Conservation (phyloP, 2,329 filamentous ascomycete genomes). For the Colletotrichum sp. region DNA sequence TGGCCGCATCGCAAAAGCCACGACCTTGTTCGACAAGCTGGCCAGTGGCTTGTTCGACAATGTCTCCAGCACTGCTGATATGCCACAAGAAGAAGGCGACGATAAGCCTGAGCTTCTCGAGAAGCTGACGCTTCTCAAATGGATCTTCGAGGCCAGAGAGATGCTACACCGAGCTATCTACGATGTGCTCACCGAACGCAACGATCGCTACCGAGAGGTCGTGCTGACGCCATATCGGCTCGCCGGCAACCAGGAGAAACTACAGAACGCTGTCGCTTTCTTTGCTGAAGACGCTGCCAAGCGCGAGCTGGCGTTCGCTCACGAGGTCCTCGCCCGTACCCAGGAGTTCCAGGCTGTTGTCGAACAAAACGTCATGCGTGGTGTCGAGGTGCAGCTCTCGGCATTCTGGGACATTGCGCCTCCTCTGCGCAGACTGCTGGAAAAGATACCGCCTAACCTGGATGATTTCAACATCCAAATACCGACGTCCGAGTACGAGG, state of each 20-base stretch:
- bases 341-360: slow-evolving; percentile 80
- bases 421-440: slow-evolving; percentile 75
- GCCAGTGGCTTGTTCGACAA: slow-evolving; percentile 75
- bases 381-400: slow-evolving; percentile 88
- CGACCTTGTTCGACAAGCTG: slow-evolving; percentile 78
- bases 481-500: slow-evolving; percentile 77
- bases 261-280: slow-evolving; percentile 79
- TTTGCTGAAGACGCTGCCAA: slow-evolving; percentile 80
- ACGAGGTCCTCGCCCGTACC: slow-evolving; percentile 74
- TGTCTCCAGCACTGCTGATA: slow-evolving; percentile 69
- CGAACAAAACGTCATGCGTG: slow-evolving; percentile 83
- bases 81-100: slow-evolving; percentile 93
- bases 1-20: slow-evolving; percentile 75
- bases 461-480: slow-evolving; percentile 75
- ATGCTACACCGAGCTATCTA: slow-evolving; percentile 84
- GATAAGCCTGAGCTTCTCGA: slow-evolving; percentile 93
- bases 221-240: slow-evolving; percentile 81
- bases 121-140: slow-evolving; percentile 92
- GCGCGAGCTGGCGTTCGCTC: slow-evolving; percentile 73
- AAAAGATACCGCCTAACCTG: slow-evolving; percentile 73
- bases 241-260: slow-evolving; percentile 78
- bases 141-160: slow-evolving; percentile 96
- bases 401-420: slow-evolving; percentile 99
- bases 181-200: slow-evolving; percentile 83
- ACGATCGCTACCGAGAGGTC: slow-evolving; percentile 84